A percentile compares a stretch with the other conserved stretches of the same genome.
phyloP scores from a whole-genome alignment of 2,329 filamentous ascomycete genomes.

The Blastomyces gilchristii region DNA sequence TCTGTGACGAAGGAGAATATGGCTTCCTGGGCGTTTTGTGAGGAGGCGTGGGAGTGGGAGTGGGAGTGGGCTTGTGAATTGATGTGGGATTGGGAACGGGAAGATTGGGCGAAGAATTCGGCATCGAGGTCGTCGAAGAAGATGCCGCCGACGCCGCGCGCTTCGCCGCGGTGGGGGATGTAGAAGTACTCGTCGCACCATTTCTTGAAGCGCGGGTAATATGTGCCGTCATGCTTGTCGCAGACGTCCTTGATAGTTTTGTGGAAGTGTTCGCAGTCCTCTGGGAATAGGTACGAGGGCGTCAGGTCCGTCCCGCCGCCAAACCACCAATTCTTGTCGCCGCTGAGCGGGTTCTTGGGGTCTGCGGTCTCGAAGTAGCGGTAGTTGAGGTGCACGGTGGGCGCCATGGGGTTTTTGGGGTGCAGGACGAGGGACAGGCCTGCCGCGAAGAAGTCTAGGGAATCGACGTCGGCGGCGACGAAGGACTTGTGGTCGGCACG shows the following conservation, averaged over 20 bases:
- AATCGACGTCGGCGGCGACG: slow-evolving; percentile 62
- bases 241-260: slow-evolving; percentile 83
- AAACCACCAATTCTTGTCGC: slow-evolving; percentile 83
- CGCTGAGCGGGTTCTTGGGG: slow-evolving; percentile 58
- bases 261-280: slow-evolving; percentile 96
- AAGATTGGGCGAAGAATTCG: slow-evolving; percentile 24
- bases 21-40: slow-evolving; percentile 76
- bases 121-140: slow-evolving; percentile 97
- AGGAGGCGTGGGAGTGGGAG: slow-evolving; percentile 29
- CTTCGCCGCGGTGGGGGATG: slow-evolving; percentile 82
- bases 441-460: slow-evolving; percentile 87
- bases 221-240: slow-evolving; percentile 82
- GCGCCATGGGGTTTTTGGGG: slow-evolving; percentile 90
- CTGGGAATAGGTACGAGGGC: slow-evolving; percentile 87
- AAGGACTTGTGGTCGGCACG: slow-evolving; percentile 88
- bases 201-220: slow-evolving; percentile 90
- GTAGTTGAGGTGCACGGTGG: slow-evolving; percentile 96
- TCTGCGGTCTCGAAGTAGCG: slow-evolving; percentile 95
- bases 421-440: slow-evolving; percentile 89
- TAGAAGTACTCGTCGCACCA: slow-evolving; percentile 98
- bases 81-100: slow-evolving; percentile 14
- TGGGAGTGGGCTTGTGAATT: slow-evolving; percentile 20
- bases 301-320: slow-evolving; percentile 92
- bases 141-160: slow-evolving; percentile 83
- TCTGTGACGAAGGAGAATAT: slow-evolving; percentile 83